Percentiles rank a stretch among this genome's conserved stretches.
phyloP scores from a whole-genome alignment of 2,329 filamentous ascomycete genomes.

The Clarireedia homoeocarpa region DNA sequence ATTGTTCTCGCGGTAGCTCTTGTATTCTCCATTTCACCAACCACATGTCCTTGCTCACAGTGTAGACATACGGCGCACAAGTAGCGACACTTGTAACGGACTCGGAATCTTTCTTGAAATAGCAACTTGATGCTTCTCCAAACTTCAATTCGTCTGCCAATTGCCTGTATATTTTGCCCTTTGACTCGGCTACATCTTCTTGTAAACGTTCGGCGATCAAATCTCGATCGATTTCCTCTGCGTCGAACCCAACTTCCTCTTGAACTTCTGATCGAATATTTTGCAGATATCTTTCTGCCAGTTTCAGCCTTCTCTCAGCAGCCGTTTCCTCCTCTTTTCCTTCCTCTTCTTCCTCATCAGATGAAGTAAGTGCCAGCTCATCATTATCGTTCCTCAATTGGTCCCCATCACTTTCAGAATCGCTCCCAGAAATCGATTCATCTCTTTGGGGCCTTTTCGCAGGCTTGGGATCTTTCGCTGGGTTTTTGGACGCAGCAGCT shows the following conservation, averaged over 20 bases:
- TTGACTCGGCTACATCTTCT: conserved; percentile 86
- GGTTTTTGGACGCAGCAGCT: conserved; percentile 33
- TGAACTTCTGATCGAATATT: conserved; percentile 73
- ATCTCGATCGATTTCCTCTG: conserved; percentile 86
- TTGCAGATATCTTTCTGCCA: conserved; percentile 89
- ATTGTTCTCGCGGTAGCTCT: conserved; percentile 52
- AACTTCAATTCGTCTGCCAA: conserved; percentile 70
- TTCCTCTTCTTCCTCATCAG: conserved; percentile 57
- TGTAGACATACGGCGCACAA: conserved; percentile 76
- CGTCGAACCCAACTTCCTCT: conserved; percentile 83
- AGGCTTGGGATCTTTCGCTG: conserved; percentile 30
- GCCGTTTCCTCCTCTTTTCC: conserved; percentile 66
- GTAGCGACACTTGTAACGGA: conserved; percentile 73
- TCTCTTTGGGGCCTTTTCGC: conserved; percentile 40
- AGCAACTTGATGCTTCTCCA: conserved; percentile 54
- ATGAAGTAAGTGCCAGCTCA: conserved; percentile 48
- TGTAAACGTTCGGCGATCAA: conserved; percentile 83
- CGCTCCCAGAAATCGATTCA: conserved; percentile 77
- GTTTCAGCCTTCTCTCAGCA: conserved; percentile 74
- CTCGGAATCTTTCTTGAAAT: conserved; percentile 72
- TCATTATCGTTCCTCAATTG: conserved; percentile 34
- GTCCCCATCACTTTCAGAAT: conserved; percentile 58
- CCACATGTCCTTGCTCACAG: conserved; percentile 74
- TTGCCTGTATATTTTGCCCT: conserved; percentile 79
- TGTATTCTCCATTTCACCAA: conserved; percentile 88